Evolutionary conservation across 768 basidiomycete genomes (phyloP).

Genomic region (Phylloporus rhodoxanthus): DNA sequence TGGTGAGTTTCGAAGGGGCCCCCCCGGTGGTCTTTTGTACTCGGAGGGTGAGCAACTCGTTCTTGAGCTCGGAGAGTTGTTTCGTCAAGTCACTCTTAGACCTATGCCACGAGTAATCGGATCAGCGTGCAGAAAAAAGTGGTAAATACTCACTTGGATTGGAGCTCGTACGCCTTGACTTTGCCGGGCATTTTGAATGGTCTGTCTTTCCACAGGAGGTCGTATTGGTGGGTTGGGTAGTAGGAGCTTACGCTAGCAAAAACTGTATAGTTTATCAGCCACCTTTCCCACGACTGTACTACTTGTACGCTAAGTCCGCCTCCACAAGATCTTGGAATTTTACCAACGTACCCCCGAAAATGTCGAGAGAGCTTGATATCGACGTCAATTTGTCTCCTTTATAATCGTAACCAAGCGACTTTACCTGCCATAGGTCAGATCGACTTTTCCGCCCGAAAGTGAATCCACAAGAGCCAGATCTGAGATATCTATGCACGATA

Average conservation of each 20-base stretch:
- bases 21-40: conserved; percentile 98
- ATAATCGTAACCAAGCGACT: neutral
- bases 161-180: conserved; percentile 95
- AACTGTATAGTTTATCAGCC: conserved; percentile 42
- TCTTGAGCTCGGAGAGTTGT: conserved; percentile 91
- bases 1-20: conserved; percentile 90
- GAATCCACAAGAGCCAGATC: conserved; percentile 78
- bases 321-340: conserved; percentile 50
- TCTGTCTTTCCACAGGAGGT: conserved; percentile 29
- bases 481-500: conserved; percentile 49
- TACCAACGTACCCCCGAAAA: conserved; percentile 64
- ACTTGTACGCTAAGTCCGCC: no score
- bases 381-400: neutral
- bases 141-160: conserved; percentile 69
- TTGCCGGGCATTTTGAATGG: conserved; percentile 72
- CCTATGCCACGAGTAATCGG: conserved; percentile 39
- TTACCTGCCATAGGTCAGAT: conserved; percentile 36
- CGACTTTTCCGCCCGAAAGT: conserved; percentile 75
- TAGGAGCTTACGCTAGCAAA: conserved; percentile 27
- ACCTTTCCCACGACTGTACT: conserved; percentile 31
- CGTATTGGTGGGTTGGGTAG: conserved; percentile 21
- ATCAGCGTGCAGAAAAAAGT: neutral
- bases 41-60: conserved; percentile 86
- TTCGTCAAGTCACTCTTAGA: conserved; percentile 95
- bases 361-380: conserved; percentile 52